Base-by-base conservation (phyloP, 2,329 filamentous ascomycete genomes). In the Thermothelomyces thermophilus region DNA sequence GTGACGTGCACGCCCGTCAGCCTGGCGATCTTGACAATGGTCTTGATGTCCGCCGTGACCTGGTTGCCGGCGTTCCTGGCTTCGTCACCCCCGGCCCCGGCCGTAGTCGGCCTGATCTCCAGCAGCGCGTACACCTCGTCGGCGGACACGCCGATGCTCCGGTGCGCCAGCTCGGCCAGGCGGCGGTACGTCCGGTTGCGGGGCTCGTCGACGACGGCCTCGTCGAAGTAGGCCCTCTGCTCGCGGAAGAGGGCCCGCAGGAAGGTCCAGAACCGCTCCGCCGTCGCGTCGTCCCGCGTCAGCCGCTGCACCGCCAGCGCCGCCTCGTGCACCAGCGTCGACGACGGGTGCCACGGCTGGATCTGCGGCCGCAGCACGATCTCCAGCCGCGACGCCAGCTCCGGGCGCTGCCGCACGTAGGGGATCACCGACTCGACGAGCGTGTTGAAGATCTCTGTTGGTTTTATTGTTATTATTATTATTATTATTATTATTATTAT, bases 261-360 rank as follows among this genome's bases (percentile, higher is more conserved):
- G 68, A 91, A 96, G 14, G 76, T 73, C 82, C 85, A 95, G 76
- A 94, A 97, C 58, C 81, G 82, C 16, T 75, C 22, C 3, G 43
- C 73, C 0, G 87, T 84, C 0, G 87, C 84, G 37, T 37, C 24
- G 31, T 24, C 26, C 33, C 33, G 13, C 2, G 80, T 73, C 6
- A 88, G 68, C 45, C 77, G 79, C 59, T 91, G 76, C 1, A 96
- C 88, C 2, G 90, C 91, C 28, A 89, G 78, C 3, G 75, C 90
- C 28, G 90, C 86, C 76, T 97, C 91, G 72, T 91, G 87, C 49
- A 80, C 75, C 10, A 90, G 76, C 6, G 86, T 90, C 35, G 82
- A 90, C 17, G 86, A 89, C 1, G 91, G 91, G 70, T 97, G 90
- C 91, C 91, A 95, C 13, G 90, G 89, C 72, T 95, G 90, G 62